Conservation (phyloP, 768 basidiomycete genomes). For the Kwoniella dejecticola region DNA sequence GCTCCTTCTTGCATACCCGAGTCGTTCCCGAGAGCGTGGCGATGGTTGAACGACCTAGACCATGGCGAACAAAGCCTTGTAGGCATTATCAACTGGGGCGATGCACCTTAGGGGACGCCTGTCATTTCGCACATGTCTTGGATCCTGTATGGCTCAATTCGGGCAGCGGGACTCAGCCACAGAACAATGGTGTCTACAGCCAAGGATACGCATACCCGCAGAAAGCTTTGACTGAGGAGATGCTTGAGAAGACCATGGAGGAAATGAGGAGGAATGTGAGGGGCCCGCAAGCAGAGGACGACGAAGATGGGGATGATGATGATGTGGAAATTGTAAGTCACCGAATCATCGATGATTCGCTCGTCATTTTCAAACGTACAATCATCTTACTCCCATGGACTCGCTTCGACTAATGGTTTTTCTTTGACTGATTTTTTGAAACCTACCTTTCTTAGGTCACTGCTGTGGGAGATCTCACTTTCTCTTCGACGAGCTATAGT, state of each 20-base stretch:
- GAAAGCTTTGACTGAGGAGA: conserved; percentile 27
- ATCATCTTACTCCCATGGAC: too few species aligned
- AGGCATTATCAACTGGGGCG: conserved; percentile 46
- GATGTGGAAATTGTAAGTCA: conserved; percentile 50
- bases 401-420: too few species aligned
- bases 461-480: conserved; percentile 2
- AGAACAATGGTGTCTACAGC: not conserved
- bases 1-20: conserved; percentile 48
- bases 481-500: conserved; percentile 7
- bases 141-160: conserved; percentile 25
- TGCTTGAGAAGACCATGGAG: conserved; percentile 19
- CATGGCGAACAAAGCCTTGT: conserved; percentile 51
- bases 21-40: conserved; percentile 44
- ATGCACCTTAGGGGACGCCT: conserved; percentile 50
- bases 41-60: conserved; percentile 45
- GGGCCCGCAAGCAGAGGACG: conserved; percentile 11
- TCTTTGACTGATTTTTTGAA: not conserved
- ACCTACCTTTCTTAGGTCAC: not conserved
- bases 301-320: conserved; percentile 44
- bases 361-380: too few species aligned
- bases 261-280: conserved; percentile 16
- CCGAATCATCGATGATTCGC: not conserved
- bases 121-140: conserved; percentile 53
- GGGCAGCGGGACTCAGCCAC: not conserved
- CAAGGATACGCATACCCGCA: conserved; percentile 5